These are phyloP conservation scores for Amylostereum areolatum DNA, from an alignment of 1,284 basidiomycete genomes.

Conservation along the genomic window DNA sequence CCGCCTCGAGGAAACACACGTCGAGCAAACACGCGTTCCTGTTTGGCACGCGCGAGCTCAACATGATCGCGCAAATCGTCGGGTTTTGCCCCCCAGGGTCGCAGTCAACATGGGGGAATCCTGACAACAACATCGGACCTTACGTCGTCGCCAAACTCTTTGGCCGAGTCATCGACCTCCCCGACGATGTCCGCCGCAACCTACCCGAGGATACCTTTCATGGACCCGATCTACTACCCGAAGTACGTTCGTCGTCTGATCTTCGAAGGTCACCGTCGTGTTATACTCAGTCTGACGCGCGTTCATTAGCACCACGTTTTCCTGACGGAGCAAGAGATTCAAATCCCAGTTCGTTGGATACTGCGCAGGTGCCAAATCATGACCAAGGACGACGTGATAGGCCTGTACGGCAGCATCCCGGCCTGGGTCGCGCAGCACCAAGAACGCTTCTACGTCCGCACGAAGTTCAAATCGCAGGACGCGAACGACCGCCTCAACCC, in stretches of 20 bases:
- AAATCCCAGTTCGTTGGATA: not conserved
- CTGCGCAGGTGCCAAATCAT: not conserved
- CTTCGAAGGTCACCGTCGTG: not conserved
- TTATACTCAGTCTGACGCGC: too few species aligned
- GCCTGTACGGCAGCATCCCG: not conserved
- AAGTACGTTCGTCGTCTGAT: not conserved
- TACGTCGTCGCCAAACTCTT: not conserved
- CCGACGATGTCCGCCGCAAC: not conserved
- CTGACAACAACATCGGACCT: not conserved
- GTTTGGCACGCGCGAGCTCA: not conserved
- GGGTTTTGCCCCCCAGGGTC: not conserved
- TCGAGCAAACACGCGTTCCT: not conserved
- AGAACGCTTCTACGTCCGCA: not conserved
- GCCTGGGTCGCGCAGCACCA: not conserved
- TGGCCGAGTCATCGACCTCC: not conserved
- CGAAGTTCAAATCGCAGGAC: not conserved
- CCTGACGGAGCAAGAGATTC: not conserved
- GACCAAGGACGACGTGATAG: not conserved
- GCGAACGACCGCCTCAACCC: not conserved
- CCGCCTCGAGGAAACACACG: too few species aligned
- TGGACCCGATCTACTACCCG: not conserved
- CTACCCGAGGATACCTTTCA: not conserved
- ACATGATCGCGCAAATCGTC: not conserved
- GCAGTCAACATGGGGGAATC: not conserved
- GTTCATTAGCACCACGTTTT: not conserved